Evolutionary conservation across 202 grass and related monocot genomes (phyloP), one percentile per base, ranked within the genome.

Genomic region (Dendrocalamus latiflorus): DNA sequence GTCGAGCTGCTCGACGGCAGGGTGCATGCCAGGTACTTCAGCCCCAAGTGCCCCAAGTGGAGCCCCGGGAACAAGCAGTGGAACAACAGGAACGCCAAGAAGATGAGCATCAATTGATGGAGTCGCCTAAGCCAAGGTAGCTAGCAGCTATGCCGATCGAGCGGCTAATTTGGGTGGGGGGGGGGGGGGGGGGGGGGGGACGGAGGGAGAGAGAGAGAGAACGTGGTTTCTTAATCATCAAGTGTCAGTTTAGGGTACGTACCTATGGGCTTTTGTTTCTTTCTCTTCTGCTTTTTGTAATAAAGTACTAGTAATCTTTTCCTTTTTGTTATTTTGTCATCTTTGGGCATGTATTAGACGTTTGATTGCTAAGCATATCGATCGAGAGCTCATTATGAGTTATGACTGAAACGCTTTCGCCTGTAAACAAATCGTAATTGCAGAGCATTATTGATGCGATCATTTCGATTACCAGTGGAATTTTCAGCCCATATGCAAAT

Each of bases 31-130:
- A 85, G 22, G 9, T 95, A 90, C 86, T 76, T 91, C 64, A 95
- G 95, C 84, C 93, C 93, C 71, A 95, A 90, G 80, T 91, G 86
- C 70, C 95, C 95, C 80, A 95, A 91, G 53, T 95, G 95, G 95
- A 78, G 25, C 71, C 83, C 93, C 36, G 95, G 89, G 0, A 81
- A 82, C 85, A 88, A 86, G 80, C 85, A 88, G 53, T 98, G 93
- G 93, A 86, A 3, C 86, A 60, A 80, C 72, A 63, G 11, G 42
- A 38, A 28, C 42, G 8, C 41, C 30, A 57, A 55, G 50, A 88
- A 20, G 53, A 21, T 30, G 50, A 36, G 14, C 55, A 71, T 3
- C 42, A 74, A 65, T 8, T 28, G 11, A 57, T 47, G 37, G 37
- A 20, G 45, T 22, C 70, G 68, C 25, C 25, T 21, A 55, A 18